Base-by-base conservation (phyloP, 495 filamentous ascomycete species). In the Podospora australis region DNA sequence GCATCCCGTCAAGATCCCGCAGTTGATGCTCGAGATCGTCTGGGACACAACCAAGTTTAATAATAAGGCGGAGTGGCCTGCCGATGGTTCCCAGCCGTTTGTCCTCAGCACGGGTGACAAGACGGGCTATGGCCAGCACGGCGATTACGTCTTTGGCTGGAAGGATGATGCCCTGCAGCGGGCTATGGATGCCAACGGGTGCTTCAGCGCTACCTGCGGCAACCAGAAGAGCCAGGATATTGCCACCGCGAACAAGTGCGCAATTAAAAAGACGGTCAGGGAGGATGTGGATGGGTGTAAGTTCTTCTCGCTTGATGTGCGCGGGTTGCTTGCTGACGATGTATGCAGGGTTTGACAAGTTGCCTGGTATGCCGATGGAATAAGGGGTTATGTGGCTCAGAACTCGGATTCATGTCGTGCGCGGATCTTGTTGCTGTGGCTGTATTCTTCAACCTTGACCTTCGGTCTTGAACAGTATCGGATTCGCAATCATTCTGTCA, bases 91-190 rank as follows among this genome's bases (percentile, higher is more conserved):
- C 17, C 64, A 71, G 46, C 70, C 70, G 7, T 72, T 73, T 44
- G 60, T 68, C 2, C 60, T 70, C 23, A 64, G 58, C 48, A 71
- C 65, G 30, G 68, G 68, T 32, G 60, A 72, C 35, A 66, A 62
- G 7, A 67, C 67, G 24, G 69, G 70, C 9, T 64, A 62, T 32
- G 69, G 68, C 21, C 65, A 67, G 44, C 70, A 74, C 44, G 70
- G 58, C 40, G 70, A 74, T 42, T 74, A 74, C 50, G 63, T 74
- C 35, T 74, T 72, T 52, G 70, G 70, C 17, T 73, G 70, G 68
- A 65, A 66, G 52, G 59, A 45, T 34, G 60, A 70, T 38, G 59
- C 62, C 16, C 64, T 71, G 14, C 68, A 71, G 53, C 53, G 48
- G 42, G 63, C 70, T 16, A 68, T 74, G 69, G 68, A 74, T 45